These are phyloP conservation scores for Fusarium metavorans DNA, from an alignment of 2,329 filamentous ascomycete species.

Conservation along the genomic window DNA sequence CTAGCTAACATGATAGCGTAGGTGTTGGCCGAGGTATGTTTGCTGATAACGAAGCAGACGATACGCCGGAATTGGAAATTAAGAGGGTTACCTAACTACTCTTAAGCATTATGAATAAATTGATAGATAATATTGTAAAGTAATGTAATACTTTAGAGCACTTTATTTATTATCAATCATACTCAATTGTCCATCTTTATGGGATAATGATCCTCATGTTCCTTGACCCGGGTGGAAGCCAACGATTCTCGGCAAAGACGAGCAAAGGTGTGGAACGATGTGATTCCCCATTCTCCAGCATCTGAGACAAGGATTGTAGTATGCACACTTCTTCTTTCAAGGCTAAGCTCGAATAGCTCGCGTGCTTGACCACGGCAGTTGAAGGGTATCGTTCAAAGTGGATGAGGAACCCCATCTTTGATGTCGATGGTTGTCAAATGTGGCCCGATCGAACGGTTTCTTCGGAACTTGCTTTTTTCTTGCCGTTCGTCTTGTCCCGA, in stretches of 20 bases:
- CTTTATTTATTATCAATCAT: too few relatives aligned
- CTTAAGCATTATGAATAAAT: not conserved
- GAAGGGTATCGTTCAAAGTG: not conserved
- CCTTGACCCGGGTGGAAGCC: too few relatives aligned
- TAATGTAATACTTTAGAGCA: not conserved
- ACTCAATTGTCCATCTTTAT: too few relatives aligned
- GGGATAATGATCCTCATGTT: too few relatives aligned
- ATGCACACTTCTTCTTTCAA: not conserved
- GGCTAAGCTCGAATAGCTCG: not conserved
- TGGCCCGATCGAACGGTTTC: slow-evolving; percentile 7
- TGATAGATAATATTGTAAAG: not conserved
- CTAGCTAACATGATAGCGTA: not conserved
- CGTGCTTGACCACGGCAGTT: not conserved
- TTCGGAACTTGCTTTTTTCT: slow-evolving; percentile 6
- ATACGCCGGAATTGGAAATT: not conserved
- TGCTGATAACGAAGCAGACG: not conserved
- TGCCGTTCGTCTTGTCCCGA: not conserved
- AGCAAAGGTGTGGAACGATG: not conserved
- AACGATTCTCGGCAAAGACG: not conserved
- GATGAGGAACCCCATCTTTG: not conserved
- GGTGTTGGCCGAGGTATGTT: not conserved
- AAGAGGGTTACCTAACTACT: not conserved
- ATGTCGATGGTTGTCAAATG: not conserved
- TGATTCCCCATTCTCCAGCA: not conserved
- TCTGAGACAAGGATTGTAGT: not conserved